Evolutionary conservation across 306 rosid species (phyloP), one percentile per base, ranked within the genome.

Genomic region (Lagenaria siceraria): DNA sequence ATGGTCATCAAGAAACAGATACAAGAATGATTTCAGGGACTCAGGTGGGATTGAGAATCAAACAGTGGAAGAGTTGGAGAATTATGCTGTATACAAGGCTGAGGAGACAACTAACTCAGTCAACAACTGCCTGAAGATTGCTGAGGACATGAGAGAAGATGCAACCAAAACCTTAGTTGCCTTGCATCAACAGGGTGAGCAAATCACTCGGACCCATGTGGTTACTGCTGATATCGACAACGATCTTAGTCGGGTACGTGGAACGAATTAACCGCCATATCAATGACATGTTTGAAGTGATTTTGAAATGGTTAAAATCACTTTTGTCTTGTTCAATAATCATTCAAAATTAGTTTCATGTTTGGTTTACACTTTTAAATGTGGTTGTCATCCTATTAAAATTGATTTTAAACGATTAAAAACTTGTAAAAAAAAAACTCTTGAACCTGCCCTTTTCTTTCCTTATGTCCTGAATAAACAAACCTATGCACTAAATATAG

Each of bases 121-220:
- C 74, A 85, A 92, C 65, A 79, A 75, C 78, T 92, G 98, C 84
- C 82, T 92, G 84, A 96, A 81, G 88, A 90, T 96, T 82, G 99
- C 98, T 73, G 99, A 89, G 85, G 93, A 90, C 55, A 96, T 96
- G 10, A 87, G 98, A 74, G 97, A 88, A 82, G 97, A 85, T 82
- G 98, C 93, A 83, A 85, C 96, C 74, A 85, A 86, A 80, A 96
- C 99, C 83, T 77, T 96, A 82, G 96, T 83, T 81, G 70, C 84
- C 53, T 81, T 96, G 85, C 97, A 92, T 80, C 97, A 92, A 36
- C 99, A 96, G 85, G 96, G 99, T 19, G 97, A 96, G 68, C 98
- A 96, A 81, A 90, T 96, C 82, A 96, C 96, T 77, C 84, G 90
- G 86, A 87, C 90, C 82, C 99, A 96, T 80, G 14, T 86, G 69